Percentiles rank a stretch among this genome's conserved stretches.
These are phyloP conservation scores for Sugiyamaella novakii DNA, from an alignment of 1,139 yeast species.

Conservation along the genomic window DNA sequence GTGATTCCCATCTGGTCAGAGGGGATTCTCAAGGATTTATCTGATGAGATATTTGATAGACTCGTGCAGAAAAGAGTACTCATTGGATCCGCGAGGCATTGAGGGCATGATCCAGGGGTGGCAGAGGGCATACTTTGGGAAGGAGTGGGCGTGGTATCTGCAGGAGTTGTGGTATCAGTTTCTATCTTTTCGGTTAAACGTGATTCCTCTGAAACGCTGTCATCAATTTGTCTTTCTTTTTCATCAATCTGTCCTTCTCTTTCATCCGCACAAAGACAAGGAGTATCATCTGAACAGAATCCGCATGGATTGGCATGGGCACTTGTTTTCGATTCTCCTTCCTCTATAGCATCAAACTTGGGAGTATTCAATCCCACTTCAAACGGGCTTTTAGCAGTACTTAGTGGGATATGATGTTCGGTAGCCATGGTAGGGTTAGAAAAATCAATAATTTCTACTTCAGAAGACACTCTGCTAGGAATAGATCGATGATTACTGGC, in stretches of 20 bases:
- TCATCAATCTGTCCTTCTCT: too few species aligned
- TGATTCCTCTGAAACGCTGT: neutral
- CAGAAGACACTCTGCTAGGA: neutral
- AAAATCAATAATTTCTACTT: slow-evolving; percentile 6
- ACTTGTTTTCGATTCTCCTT: slow-evolving; percentile 17
- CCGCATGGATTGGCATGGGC: slow-evolving; percentile 68
- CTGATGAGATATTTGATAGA: slow-evolving; percentile 44
- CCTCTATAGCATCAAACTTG: slow-evolving; percentile 10
- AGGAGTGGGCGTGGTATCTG: too few species aligned
- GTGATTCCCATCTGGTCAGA: slow-evolving; percentile 41
- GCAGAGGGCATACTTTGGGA: too few species aligned
- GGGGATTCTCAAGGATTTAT: neutral
- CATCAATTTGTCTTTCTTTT: neutral
- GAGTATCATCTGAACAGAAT: slow-evolving; percentile 85
- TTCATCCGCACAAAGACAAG: slow-evolving; percentile 84
- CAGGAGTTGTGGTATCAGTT: too few species aligned
- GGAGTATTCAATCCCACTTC: slow-evolving; percentile 6
- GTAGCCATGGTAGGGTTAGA: neutral
- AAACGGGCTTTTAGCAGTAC: neutral
- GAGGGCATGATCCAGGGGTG: slow-evolving; percentile 70
- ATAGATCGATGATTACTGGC: neutral
- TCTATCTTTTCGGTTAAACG: neutral
- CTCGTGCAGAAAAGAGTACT: slow-evolving; percentile 81
- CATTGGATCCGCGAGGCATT: slow-evolving; percentile 79
- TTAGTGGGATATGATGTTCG: neutral